phyloP scores from a whole-genome alignment of 2,329 filamentous ascomycete species.

The Annulohypoxylon truncatum region DNA sequence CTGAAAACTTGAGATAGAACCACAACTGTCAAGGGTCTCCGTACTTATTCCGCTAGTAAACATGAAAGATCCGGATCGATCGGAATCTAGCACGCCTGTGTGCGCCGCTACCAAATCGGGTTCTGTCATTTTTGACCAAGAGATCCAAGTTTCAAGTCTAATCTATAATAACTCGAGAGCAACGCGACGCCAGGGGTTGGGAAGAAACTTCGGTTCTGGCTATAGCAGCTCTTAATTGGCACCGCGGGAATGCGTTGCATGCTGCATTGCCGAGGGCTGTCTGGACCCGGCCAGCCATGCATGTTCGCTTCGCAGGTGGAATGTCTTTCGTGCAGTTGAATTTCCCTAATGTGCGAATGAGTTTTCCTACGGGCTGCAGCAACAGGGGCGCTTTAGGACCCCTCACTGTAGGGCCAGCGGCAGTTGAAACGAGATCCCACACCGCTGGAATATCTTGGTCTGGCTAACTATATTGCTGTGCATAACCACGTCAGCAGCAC shows the following conservation, averaged over 20 bases:
- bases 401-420: constrained; percentile 41
- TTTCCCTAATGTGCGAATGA: constrained; percentile 42
- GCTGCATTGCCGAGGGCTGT: constrained; percentile 38
- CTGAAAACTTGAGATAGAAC: constrained; percentile 13
- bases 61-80: constrained; percentile 42
- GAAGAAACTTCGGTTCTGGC: constrained; percentile 6
- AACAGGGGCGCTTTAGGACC: constrained; percentile 28
- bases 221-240: constrained; percentile 20
- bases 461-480: constrained; percentile 28
- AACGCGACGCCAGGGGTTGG: constrained; percentile 24
- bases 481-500: constrained; percentile 41
- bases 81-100: constrained; percentile 37
- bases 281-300: constrained; percentile 40
- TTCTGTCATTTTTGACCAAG: constrained; percentile 34
- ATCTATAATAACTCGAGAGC: constrained; percentile 23
- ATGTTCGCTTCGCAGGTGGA: constrained; percentile 35
- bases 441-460: constrained; percentile 37
- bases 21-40: constrained; percentile 21
- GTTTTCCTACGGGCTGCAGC: constrained; percentile 38
- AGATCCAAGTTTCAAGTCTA: constrained; percentile 34
- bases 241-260: constrained; percentile 36
- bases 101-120: constrained; percentile 32
- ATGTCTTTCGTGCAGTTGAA: constrained; percentile 42
- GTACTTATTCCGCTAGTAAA: constrained; percentile 27
- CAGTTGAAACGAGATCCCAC: constrained; percentile 44